These are phyloP conservation scores for Leucocoprinus leucothites DNA, from an alignment of 768 basidiomycete species.

Conservation along the genomic window DNA sequence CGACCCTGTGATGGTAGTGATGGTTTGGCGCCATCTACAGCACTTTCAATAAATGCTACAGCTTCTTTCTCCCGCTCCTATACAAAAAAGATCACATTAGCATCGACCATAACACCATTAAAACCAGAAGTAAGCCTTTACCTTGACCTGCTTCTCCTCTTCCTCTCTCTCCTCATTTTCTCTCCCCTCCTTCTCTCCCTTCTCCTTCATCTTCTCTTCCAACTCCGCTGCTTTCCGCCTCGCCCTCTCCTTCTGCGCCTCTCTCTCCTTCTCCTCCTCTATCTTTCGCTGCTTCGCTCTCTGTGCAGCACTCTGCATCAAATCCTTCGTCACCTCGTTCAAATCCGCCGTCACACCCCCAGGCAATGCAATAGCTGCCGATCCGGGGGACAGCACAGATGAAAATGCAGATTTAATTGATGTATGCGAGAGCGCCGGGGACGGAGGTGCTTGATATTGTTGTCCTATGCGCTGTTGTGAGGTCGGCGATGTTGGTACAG, in stretches of 20 bases:
- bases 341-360: constrained; percentile 36
- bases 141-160: constrained; percentile 13
- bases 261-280: constrained; percentile 80
- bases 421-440: constrained; percentile 40
- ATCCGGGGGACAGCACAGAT: constrained; percentile 32
- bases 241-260: constrained; percentile 78
- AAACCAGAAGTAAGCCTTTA: neutral
- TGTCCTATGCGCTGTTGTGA: constrained; percentile 28
- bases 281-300: constrained; percentile 77
- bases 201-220: constrained; percentile 60
- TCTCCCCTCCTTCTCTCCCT: constrained; percentile 21
- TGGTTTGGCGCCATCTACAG: constrained; percentile 26
- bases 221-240: constrained; percentile 74
- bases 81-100: neutral
- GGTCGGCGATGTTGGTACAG: constrained; percentile 22
- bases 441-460: constrained; percentile 38
- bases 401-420: constrained; percentile 20
- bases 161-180: constrained; percentile 14
- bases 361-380: constrained; percentile 26
- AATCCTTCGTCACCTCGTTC: constrained; percentile 66
- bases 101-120: neutral
- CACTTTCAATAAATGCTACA: constrained; percentile 44
- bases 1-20: neutral
- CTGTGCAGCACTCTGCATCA: constrained; percentile 85
- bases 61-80: constrained; percentile 32